phyloP scores from a whole-genome alignment of 2,329 filamentous ascomycete genomes.

The Talaromyces atroroseus region DNA sequence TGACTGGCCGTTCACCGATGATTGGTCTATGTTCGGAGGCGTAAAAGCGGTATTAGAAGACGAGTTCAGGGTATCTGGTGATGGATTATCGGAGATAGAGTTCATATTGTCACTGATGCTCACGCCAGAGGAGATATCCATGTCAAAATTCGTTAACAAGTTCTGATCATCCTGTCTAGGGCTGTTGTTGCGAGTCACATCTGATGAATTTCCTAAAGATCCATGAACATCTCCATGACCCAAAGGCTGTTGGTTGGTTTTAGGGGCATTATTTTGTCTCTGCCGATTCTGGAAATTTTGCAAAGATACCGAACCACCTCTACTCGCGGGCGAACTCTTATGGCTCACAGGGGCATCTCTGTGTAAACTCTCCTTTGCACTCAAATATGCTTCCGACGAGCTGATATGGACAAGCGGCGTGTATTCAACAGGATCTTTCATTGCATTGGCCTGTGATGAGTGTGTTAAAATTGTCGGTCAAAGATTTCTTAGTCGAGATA shows the following conservation, averaged over 20 bases:
- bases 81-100: slow-evolving; percentile 31
- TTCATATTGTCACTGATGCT: slow-evolving; percentile 26
- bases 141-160: slow-evolving; percentile 22
- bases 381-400: neutral
- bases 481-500: neutral
- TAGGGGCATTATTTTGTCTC: slow-evolving; percentile 14
- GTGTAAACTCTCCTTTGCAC: neutral
- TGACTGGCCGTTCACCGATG: slow-evolving; percentile 6
- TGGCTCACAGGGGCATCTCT: neutral
- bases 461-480: neutral
- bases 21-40: slow-evolving; percentile 24
- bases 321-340: slow-evolving; percentile 6
- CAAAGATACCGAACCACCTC: neutral
- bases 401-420: neutral
- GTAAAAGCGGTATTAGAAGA: slow-evolving; percentile 34
- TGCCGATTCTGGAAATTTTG: slow-evolving; percentile 20
- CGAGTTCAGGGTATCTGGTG: slow-evolving; percentile 32
- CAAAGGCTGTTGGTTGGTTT: neutral
- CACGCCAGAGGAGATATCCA: slow-evolving; percentile 29
- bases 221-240: neutral
- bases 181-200: slow-evolving; percentile 6
- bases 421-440: neutral
- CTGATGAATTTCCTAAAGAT: neutral
- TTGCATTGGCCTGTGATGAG: neutral
- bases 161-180: slow-evolving; percentile 7